Conservation (phyloP, 768 basidiomycete species). For the Symmetrospora coprosmae region DNA sequence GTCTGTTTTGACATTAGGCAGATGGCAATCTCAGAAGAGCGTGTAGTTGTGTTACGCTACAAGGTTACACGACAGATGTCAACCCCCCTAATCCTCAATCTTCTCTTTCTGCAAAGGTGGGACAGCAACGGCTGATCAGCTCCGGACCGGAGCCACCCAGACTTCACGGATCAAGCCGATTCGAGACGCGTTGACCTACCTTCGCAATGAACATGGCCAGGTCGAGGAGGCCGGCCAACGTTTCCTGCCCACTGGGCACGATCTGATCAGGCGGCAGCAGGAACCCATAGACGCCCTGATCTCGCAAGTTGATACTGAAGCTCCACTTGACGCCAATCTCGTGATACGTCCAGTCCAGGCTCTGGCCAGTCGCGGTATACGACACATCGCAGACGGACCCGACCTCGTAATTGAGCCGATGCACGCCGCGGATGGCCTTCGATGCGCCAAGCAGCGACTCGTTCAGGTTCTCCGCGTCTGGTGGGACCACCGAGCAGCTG, state of each 20-base stretch:
- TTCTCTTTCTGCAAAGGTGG: conserved; percentile 16
- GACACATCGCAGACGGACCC: conserved; percentile 23
- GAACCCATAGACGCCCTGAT: conserved; percentile 60
- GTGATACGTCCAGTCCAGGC: conserved; percentile 55
- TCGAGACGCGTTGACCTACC: too few relatives aligned
- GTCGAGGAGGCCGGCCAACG: conserved; percentile 50
- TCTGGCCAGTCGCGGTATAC: conserved; percentile 44
- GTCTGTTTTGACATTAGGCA: too few relatives aligned
- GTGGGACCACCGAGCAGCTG: conserved; percentile 49
- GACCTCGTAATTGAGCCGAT: conserved; percentile 50
- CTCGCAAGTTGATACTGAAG: conserved; percentile 53
- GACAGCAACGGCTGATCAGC: background rate
- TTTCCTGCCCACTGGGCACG: conserved; percentile 65
- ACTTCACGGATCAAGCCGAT: too few relatives aligned
- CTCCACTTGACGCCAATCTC: conserved; percentile 49
- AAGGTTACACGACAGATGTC: too few relatives aligned
- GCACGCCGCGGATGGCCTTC: conserved; percentile 45
- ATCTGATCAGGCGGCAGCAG: conserved; percentile 58
- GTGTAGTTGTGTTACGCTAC: too few relatives aligned
- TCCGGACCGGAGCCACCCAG: background rate
- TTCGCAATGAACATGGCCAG: conserved; percentile 52
- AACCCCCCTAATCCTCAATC: conserved; percentile 14
- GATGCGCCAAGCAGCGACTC: conserved; percentile 58
- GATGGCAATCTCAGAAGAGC: too few relatives aligned
- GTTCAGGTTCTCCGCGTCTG: conserved; percentile 59